phyloP scores from a whole-genome alignment of 2,329 filamentous ascomycete genomes.

The Coniochaeta sp. region DNA sequence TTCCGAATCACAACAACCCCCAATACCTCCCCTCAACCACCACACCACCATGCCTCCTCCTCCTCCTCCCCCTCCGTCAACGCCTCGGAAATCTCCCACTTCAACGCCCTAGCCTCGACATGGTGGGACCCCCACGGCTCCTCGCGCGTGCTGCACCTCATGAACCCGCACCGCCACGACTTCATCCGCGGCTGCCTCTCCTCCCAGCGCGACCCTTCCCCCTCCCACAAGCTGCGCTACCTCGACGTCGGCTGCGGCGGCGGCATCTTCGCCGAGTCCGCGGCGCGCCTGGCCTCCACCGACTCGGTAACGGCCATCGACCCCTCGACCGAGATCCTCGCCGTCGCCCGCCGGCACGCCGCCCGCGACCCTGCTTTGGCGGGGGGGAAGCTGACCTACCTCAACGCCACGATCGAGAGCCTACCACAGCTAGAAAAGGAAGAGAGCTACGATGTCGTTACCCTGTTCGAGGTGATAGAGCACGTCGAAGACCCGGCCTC shows the following conservation, averaged over 20 bases:
- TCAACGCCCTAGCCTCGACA: constrained; percentile 82
- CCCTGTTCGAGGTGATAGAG: constrained; percentile 90
- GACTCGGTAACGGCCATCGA: constrained; percentile 67
- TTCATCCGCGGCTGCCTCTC: constrained; percentile 73
- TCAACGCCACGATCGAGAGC: constrained; percentile 70
- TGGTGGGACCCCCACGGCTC: constrained; percentile 98
- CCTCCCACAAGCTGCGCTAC: constrained; percentile 50
- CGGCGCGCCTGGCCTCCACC: constrained; percentile 35
- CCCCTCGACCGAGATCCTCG: constrained; percentile 65
- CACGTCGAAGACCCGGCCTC: constrained; percentile 72
- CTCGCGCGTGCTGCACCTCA: constrained; percentile 86
- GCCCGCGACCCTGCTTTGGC: constrained; percentile 62
- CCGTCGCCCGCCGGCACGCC: constrained; percentile 70
- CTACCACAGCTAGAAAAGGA: constrained; percentile 35
- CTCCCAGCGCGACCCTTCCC: constrained; percentile 37
- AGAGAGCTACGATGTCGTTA: constrained; percentile 68
- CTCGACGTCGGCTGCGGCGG: constrained; percentile 51
- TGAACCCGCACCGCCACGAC: constrained; percentile 94
- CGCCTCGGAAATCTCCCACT: constrained; percentile 83
- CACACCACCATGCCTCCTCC: constrained; percentile 16
- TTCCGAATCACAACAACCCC: background rate
- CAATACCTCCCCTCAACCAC: background rate
- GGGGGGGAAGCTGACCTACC: constrained; percentile 54
- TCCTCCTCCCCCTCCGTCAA: constrained; percentile 65
- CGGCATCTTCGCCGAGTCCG: constrained; percentile 2